Percentiles rank a stretch among this genome's conserved stretches.
These are phyloP conservation scores for Amanita pseudoporphyria DNA, from an alignment of 768 basidiomycete genomes.

Conservation along the genomic window DNA sequence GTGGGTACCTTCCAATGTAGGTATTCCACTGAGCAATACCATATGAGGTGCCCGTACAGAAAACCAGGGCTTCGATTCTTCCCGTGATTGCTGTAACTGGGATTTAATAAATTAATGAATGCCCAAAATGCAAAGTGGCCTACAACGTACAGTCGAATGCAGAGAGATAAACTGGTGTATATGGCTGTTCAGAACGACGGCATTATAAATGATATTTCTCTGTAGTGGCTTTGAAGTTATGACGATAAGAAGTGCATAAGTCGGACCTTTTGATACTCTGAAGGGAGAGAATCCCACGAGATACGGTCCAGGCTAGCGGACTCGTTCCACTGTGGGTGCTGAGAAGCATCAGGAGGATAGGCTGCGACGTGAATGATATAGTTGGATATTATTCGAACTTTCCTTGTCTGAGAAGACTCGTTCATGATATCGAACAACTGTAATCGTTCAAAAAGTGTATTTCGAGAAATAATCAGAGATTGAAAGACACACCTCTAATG, in stretches of 20 bases:
- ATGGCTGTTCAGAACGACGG: constrained; percentile 34
- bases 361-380: constrained; percentile 59
- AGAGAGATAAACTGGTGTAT: constrained; percentile 43
- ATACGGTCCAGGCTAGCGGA: constrained; percentile 35
- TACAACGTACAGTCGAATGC: constrained; percentile 33
- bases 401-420: constrained; percentile 10
- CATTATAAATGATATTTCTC: constrained; percentile 51
- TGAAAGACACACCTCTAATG: constrained; percentile 44
- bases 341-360: constrained; percentile 42
- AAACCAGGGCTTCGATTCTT: constrained; percentile 47
- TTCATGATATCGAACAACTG: constrained; percentile 36
- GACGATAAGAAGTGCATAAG: not conserved
- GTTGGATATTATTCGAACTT: constrained; percentile 14
- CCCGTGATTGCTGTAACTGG: constrained; percentile 11
- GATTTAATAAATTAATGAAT: not conserved
- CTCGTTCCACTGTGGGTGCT: constrained; percentile 47
- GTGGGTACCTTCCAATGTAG: constrained; percentile 21
- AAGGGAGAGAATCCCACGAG: constrained; percentile 52
- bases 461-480: not conserved
- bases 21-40: constrained; percentile 39
- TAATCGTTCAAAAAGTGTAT: not conserved
- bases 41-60: constrained; percentile 33
- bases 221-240: constrained; percentile 15
- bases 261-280: constrained; percentile 52
- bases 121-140: not conserved